Evolutionary conservation across 305 asterid species (phyloP), one percentile per base, ranked within the genome.

Genomic region (Plantago coronopus): DNA sequence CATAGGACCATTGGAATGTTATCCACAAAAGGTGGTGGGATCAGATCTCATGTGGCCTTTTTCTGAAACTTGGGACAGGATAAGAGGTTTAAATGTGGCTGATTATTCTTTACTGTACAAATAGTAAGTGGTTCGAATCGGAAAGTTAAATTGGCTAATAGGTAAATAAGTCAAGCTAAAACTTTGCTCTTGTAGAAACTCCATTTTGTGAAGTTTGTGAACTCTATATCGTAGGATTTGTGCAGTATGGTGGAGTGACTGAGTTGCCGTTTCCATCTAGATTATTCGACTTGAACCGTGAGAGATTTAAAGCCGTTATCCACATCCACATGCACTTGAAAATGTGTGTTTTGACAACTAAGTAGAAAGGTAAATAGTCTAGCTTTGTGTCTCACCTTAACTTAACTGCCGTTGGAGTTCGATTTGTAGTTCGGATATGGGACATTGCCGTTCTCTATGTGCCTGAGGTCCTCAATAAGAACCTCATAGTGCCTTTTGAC

Each of bases 381-480:
- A 69, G 49, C n/a, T 67, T 69, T 62, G 45, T 43, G 66, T 54
- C 57, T 61, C 49, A 60, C 19, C 34, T 13, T 17, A 7, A 3
- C 48, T 47, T 21, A 79, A 68, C 63, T 54, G 44, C 46, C 55
- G 21, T 63, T 71, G 61, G 69, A 21, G 16, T 66, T 69, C 7
- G 84, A 47, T 58, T 63, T 51, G 77, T 83, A 87, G 15, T 71
- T 79, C 0, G 94, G 94, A 55, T 74, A 79, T 10, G 90, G 94
- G 40, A 82, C 71, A 21, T 78, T 71, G 13, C 91, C 95, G 1
- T 84, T 79, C 79, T 87, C 95, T 17, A 87, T 84, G 79, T 78
- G 87, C 57, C 74, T 83, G 76, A 88, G 83, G 61, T 85, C 96
- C 56, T 85, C 78, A 0, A 83, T 69, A 15, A 86, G 95, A 63